Base-by-base conservation (phyloP, 2,329 filamentous ascomycete genomes). In the Pseudogymnoascus sp. region DNA sequence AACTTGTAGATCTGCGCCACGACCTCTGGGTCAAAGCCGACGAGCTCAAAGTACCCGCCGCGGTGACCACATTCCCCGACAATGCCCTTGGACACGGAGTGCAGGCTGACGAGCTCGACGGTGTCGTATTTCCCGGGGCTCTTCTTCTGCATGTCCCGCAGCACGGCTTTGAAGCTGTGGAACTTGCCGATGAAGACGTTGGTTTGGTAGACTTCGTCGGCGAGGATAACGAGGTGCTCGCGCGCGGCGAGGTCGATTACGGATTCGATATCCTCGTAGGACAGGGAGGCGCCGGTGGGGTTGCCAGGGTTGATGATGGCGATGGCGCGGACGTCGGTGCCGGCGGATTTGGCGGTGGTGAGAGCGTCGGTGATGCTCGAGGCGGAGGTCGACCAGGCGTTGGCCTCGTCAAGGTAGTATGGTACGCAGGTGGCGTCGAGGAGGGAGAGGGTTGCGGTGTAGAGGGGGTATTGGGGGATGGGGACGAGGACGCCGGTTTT, bases 231-330 rank as follows among this genome's bases (percentile, higher is more conserved):
- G 25, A 99, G 82, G 68, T 87, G 85, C 79, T 97, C 85, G 74
- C 92, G 81, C 28, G 86, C 87, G 38, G 94, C 93, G 65, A 97
- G 88, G 65, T 94, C 85, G 67, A 97, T 82, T n/a, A 97, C 90
- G 59, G 82, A 81, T 70, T 87, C 85, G 74, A 99, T 86, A 70
- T 97, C 91, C 18, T 85, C 81, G 66, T 88, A 82, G 35, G 87
- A 79, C 16, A 99, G 83, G 60, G 88, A 94, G 58, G 91, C 91
- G 67, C 94, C 94, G 2, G 94, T 99, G 3, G 94, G 94, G 78
- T 99, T 99, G 63, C 94, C 94, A 0, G 94, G 94, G 81, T 99
- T 99, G 80, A 99, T 99, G 69, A 99, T 88, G 67, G 94, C 93
- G 68, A 99, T 91, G 68, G 90, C 90, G 69, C 92, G 90, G 60